Percentiles rank a stretch among this genome's conserved stretches.
These are phyloP conservation scores for Fusarium sp. DNA, from an alignment of 2,329 filamentous ascomycete species.

Conservation along the genomic window DNA sequence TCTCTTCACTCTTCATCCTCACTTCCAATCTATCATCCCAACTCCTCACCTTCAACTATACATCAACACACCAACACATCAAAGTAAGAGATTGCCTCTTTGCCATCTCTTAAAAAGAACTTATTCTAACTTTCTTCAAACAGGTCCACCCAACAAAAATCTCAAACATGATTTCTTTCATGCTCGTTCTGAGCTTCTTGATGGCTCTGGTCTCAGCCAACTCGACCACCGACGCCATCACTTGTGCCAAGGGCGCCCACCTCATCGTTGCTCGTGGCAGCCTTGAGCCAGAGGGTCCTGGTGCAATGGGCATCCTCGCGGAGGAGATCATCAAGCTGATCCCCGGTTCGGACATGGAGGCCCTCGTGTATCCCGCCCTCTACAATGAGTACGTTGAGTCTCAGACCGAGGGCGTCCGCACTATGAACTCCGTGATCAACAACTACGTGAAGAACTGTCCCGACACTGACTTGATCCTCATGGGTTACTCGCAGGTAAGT, in stretches of 20 bases:
- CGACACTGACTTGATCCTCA: conserved; percentile 22
- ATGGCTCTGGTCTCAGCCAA: background rate
- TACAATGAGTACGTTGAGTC: conserved; percentile 31
- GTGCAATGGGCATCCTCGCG: conserved; percentile 27
- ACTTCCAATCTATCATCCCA: background rate
- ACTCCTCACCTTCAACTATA: background rate
- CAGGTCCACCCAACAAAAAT: background rate
- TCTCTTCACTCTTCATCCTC: background rate
- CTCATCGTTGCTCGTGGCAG: conserved; percentile 36
- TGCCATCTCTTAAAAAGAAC: background rate
- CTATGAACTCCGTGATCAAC: conserved; percentile 11
- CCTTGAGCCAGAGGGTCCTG: conserved; percentile 28
- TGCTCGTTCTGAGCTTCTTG: background rate
- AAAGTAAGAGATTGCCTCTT: background rate
- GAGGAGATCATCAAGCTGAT: conserved; percentile 1
- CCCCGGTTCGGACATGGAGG: conserved; percentile 30
- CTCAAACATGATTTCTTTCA: conserved; percentile 12
- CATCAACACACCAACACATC: background rate
- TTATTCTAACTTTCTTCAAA: background rate
- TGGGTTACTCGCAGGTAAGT: conserved; percentile 34
- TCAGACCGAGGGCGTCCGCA: conserved; percentile 22
- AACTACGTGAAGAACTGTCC: conserved; percentile 30
- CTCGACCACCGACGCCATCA: background rate
- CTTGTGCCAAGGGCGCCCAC: conserved; percentile 30
- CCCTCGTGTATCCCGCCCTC: conserved; percentile 34